Conservation (phyloP, 2,329 filamentous ascomycete species). For the Dryadomyces quercivorus region DNA sequence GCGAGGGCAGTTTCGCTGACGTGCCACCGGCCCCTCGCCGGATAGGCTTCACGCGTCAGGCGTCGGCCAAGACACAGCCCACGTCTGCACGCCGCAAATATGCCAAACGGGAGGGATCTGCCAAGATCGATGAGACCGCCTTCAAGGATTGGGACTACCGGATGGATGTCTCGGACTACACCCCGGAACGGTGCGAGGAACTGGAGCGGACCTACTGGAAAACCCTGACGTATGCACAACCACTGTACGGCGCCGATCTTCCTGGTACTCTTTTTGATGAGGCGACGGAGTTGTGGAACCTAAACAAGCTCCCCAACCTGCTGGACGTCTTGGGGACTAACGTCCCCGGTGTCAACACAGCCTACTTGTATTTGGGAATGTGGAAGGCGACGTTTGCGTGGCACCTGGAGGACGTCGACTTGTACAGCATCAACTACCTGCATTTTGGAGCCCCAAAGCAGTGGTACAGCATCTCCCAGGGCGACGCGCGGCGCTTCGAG, state of each 20-base stretch:
- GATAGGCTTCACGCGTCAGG: conserved; percentile 36
- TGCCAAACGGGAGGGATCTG: conserved; percentile 64
- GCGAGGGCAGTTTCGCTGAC: conserved; percentile 4
- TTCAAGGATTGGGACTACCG: conserved; percentile 88
- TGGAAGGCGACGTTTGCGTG: conserved; percentile 99
- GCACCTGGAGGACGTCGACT: conserved; percentile 96
- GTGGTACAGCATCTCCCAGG: conserved; percentile 98
- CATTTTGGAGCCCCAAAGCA: conserved; percentile 98
- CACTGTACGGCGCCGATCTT: conserved; percentile 93
- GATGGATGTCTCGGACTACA: conserved; percentile 79
- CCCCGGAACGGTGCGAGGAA: conserved; percentile 83
- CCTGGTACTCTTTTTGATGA: conserved; percentile 92
- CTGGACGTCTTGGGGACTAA: conserved; percentile 91
- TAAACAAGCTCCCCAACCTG: conserved; percentile 86
- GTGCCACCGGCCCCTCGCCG: conserved; percentile 20
- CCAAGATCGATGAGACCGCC: conserved; percentile 75
- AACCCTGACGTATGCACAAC: conserved; percentile 85
- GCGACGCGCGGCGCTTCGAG: conserved; percentile 86
- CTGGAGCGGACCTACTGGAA: conserved; percentile 96
- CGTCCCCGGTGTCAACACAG: conserved; percentile 94
- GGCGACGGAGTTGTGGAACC: conserved; percentile 73
- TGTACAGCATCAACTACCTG: conserved; percentile 99
- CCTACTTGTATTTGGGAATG: conserved; percentile 96
- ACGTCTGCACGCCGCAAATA: conserved; percentile 81
- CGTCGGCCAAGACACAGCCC: conserved; percentile 55